These are phyloP conservation scores for Pyrenophora graminea DNA, from an alignment of 2,329 filamentous ascomycete species.

Conservation along the genomic window DNA sequence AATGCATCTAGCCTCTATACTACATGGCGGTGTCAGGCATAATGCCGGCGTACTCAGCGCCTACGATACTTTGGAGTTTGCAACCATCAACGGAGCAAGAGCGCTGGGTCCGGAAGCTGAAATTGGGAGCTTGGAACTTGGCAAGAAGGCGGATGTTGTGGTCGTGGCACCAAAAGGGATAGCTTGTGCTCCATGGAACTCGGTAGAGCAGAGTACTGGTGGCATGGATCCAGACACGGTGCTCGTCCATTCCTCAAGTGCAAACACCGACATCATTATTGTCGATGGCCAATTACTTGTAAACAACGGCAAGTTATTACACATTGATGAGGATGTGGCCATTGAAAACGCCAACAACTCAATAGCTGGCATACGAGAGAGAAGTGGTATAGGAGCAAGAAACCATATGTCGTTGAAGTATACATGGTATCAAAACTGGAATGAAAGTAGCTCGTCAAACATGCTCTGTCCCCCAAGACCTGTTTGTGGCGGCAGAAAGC, in stretches of 20 bases:
- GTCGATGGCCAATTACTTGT: slow-evolving; percentile 25
- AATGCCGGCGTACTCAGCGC: slow-evolving; percentile 23
- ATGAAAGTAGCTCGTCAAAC: slow-evolving; percentile 16
- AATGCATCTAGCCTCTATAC: slow-evolving; percentile 30
- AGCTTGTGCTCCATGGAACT: slow-evolving; percentile 48
- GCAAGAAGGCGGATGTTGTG: slow-evolving; percentile 52
- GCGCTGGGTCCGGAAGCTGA: slow-evolving; percentile 40
- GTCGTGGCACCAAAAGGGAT: slow-evolving; percentile 38
- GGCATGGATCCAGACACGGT: slow-evolving; percentile 47
- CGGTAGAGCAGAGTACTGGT: slow-evolving; percentile 28
- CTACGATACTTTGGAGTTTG: slow-evolving; percentile 27
- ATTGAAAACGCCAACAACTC: slow-evolving; percentile 15
- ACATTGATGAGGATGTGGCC: slow-evolving; percentile 11
- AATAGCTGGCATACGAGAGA: slow-evolving; percentile 18
- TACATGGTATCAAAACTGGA: slow-evolving; percentile 10
- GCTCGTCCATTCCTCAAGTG: slow-evolving; percentile 17
- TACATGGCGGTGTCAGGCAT: slow-evolving; percentile 22
- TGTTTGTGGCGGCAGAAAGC: slow-evolving; percentile 13
- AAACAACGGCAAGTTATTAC: slow-evolving; percentile 13
- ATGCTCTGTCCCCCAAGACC: slow-evolving; percentile 15
- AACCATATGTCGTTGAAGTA: slow-evolving; percentile 34
- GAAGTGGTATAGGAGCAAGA: slow-evolving; percentile 22
- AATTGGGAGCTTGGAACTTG: slow-evolving; percentile 48
- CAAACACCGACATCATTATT: slow-evolving; percentile 22
- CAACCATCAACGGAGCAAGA: slow-evolving; percentile 32